phyloP scores from a whole-genome alignment of 225 moss, liverwort and hornwort species.

The Marchantia paleacea region DNA sequence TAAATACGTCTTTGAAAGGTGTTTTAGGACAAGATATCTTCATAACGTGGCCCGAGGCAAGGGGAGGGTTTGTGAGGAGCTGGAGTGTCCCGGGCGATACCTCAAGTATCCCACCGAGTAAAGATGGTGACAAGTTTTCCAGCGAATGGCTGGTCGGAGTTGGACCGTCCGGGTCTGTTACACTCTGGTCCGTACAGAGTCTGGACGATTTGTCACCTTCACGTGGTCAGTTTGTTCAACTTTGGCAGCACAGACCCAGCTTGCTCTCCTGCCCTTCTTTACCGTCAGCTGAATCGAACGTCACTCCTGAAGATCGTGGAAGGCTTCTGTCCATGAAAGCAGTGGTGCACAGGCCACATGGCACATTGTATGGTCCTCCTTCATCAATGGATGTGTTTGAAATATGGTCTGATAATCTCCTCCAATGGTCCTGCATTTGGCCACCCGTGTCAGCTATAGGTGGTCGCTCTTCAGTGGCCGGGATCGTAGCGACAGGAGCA shows the following conservation, averaged over 20 bases:
- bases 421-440: constrained; percentile 93
- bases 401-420: constrained; percentile 69
- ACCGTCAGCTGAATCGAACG: constrained; percentile 23
- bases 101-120: constrained; percentile 29
- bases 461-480: constrained; percentile 46
- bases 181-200: constrained; percentile 89
- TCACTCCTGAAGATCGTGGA: constrained; percentile 30
- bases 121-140: constrained; percentile 44
- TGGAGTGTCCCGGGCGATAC: constrained; percentile 31
- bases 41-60: constrained; percentile 71
- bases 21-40: constrained; percentile 66
- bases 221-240: constrained; percentile 64
- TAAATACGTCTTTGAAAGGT: constrained; percentile 70
- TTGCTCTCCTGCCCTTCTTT: constrained; percentile 53
- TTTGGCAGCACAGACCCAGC: constrained; percentile 75
- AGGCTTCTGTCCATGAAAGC: constrained; percentile 72
- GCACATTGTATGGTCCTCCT: constrained; percentile 65
- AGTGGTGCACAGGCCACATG: constrained; percentile 84
- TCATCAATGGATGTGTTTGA: constrained; percentile 94
- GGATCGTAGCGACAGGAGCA: constrained; percentile 37
- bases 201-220: constrained; percentile 85
- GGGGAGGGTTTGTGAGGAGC: constrained; percentile 37
- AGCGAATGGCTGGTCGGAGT: constrained; percentile 95
- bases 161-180: constrained; percentile 77
- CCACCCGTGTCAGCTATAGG: constrained; percentile 95